These are phyloP conservation scores for Curvularia sp. DNA, from an alignment of 2,329 filamentous ascomycete species.

Conservation along the genomic window DNA sequence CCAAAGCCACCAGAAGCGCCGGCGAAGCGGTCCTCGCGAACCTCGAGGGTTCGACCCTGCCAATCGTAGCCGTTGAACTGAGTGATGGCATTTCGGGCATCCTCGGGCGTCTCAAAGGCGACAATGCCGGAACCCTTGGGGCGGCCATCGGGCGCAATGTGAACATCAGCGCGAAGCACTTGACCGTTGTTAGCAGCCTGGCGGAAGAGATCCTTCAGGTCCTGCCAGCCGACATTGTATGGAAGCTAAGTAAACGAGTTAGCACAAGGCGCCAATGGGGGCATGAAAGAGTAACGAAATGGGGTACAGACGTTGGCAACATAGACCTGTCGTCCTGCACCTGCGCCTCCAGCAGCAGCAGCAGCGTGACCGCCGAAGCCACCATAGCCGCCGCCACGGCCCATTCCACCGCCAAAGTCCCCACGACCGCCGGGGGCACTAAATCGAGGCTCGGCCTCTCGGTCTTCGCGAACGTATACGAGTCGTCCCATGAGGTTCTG, in stretches of 20 bases:
- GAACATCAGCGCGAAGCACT: slow-evolving; percentile 94
- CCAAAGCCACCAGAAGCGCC: slow-evolving; percentile 57
- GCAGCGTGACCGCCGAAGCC: slow-evolving; percentile 57
- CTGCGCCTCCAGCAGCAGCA: slow-evolving; percentile 67
- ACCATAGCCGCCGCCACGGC: slow-evolving; percentile 55
- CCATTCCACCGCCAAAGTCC: slow-evolving; percentile 53
- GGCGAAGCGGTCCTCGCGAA: slow-evolving; percentile 95
- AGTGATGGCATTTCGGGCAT: slow-evolving; percentile 93
- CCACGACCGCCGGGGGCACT: slow-evolving; percentile 68
- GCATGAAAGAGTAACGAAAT: slow-evolving; percentile 17
- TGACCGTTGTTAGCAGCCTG: slow-evolving; percentile 67
- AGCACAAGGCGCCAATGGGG: slow-evolving; percentile 44
- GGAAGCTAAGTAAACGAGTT: slow-evolving; percentile 72
- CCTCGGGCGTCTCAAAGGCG: slow-evolving; percentile 92
- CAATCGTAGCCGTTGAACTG: slow-evolving; percentile 99
- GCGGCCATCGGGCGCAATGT: slow-evolving; percentile 86
- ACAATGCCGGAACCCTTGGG: slow-evolving; percentile 98
- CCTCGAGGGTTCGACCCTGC: slow-evolving; percentile 92
- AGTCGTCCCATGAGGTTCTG: slow-evolving; percentile 98
- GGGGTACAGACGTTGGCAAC: slow-evolving; percentile 90
- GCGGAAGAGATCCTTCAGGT: slow-evolving; percentile 97
- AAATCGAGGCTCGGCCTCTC: slow-evolving; percentile 97
- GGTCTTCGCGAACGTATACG: slow-evolving; percentile 98
- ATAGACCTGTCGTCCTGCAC: slow-evolving; percentile 88
- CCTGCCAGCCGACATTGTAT: slow-evolving; percentile 98